Conservation (phyloP, 2,329 filamentous ascomycete species). For the Dactylellina haptotyla region DNA sequence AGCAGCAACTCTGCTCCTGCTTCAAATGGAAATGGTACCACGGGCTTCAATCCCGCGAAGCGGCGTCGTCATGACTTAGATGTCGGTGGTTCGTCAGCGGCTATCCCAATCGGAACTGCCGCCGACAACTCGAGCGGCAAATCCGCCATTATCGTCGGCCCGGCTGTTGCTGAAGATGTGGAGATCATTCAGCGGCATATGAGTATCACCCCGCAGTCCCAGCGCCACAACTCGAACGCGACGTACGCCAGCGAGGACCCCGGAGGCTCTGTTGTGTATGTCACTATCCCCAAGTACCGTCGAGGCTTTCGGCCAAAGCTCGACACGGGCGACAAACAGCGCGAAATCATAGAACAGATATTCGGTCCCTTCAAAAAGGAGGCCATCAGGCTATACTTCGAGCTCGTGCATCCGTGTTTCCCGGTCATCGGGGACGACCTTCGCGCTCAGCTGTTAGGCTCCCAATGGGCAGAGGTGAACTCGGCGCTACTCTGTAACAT, state of each 20-base stretch:
- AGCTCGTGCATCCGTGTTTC: slow-evolving; percentile 70
- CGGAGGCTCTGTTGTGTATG: slow-evolving; percentile 63
- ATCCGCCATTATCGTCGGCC: slow-evolving; percentile 69
- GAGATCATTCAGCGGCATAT: slow-evolving; percentile 62
- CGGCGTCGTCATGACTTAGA: slow-evolving; percentile 43
- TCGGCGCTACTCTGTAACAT: slow-evolving; percentile 69
- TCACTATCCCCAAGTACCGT: slow-evolving; percentile 56
- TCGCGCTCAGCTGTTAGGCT: slow-evolving; percentile 29
- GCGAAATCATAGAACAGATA: slow-evolving; percentile 69
- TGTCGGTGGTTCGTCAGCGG: neutral
- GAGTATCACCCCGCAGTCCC: slow-evolving; percentile 41
- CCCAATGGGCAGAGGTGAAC: slow-evolving; percentile 31
- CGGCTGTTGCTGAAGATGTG: slow-evolving; percentile 70
- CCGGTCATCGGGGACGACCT: slow-evolving; percentile 69
- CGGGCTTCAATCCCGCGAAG: slow-evolving; percentile 6
- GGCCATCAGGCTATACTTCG: slow-evolving; percentile 66
- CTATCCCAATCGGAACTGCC: neutral
- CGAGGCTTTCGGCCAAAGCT: slow-evolving; percentile 62
- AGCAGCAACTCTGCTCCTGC: neutral
- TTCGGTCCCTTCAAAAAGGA: slow-evolving; percentile 68
- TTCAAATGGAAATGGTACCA: neutral
- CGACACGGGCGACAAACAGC: slow-evolving; percentile 65
- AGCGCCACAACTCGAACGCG: slow-evolving; percentile 18
- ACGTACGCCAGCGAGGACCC: slow-evolving; percentile 58
- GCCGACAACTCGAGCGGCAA: slow-evolving; percentile 61